Evolutionary conservation across 208 protist species (phyloP).

Genomic region (Leishmania arabica): DNA sequence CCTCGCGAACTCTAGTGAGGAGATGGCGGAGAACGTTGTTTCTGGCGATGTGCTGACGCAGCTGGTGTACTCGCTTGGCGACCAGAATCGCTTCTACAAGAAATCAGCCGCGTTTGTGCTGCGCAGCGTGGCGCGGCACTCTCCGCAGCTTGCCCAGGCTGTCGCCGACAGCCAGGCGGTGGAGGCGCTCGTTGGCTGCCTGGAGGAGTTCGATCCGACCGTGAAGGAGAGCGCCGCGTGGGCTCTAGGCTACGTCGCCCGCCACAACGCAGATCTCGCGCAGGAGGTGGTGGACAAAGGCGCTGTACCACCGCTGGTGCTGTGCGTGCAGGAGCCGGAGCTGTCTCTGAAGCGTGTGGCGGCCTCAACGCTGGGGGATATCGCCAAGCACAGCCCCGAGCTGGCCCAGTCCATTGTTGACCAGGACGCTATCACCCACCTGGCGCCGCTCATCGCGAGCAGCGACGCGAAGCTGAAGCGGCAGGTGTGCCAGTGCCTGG

Average conservation of each 20-base stretch:
- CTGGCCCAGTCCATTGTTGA: slow-evolving; percentile 97
- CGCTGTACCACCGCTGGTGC: slow-evolving; percentile 95
- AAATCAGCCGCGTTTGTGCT: slow-evolving; percentile 98
- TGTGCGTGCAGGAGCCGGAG: slow-evolving; percentile 98
- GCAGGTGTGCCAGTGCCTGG: slow-evolving; percentile 95
- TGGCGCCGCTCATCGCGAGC: slow-evolving; percentile 96
- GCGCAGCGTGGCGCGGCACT: slow-evolving; percentile 97
- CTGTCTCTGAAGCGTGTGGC: slow-evolving; percentile 97
- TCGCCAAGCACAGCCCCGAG: slow-evolving; percentile 95
- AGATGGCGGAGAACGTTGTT: slow-evolving; percentile 97
- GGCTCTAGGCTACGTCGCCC: slow-evolving; percentile 98
- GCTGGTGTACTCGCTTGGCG: slow-evolving; percentile 96
- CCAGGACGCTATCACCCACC: slow-evolving; percentile 95
- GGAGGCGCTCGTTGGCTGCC: slow-evolving; percentile 96
- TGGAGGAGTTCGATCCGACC: slow-evolving; percentile 98
- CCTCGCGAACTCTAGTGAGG: slow-evolving; percentile 97
- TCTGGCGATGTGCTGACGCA: slow-evolving; percentile 97
- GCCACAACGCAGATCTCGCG: slow-evolving; percentile 93
- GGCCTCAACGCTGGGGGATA: slow-evolving; percentile 95
- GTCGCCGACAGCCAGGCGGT: slow-evolving; percentile 97
- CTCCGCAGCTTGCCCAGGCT: slow-evolving; percentile 95
- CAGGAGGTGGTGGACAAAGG: slow-evolving; percentile 97
- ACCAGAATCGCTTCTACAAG: slow-evolving; percentile 98
- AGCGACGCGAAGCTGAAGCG: slow-evolving; percentile 97
- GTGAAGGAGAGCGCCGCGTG: slow-evolving; percentile 98